These are phyloP conservation scores for Casuarina cunninghamiana DNA, from an alignment of 306 rosid genomes.

Conservation along the genomic window DNA sequence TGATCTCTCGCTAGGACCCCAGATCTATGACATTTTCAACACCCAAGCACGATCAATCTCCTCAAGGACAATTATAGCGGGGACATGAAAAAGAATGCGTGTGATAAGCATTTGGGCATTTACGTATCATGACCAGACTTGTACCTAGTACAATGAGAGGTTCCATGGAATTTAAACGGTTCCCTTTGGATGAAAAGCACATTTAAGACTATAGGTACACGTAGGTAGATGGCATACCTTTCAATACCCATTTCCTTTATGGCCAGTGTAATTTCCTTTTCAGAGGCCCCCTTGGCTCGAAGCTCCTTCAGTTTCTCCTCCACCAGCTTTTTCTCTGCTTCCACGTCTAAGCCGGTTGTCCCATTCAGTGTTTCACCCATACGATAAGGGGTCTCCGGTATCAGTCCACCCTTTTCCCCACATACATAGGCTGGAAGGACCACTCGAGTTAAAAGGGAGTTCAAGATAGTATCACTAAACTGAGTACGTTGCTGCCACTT, in stretches of 20 bases:
- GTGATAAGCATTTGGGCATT: too few species aligned
- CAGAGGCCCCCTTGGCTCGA: constrained; percentile 36
- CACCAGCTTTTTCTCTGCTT: constrained; percentile 43
- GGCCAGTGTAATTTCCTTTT: constrained; percentile 41
- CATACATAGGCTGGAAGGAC: constrained; percentile 62
- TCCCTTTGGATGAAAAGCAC: not conserved
- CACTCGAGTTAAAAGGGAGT: not conserved
- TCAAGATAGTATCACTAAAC: too few species aligned
- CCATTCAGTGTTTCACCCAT: constrained; percentile 74
- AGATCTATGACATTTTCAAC: too few species aligned
- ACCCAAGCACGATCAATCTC: too few species aligned
- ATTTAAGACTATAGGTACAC: not conserved
- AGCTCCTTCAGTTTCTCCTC: constrained; percentile 42
- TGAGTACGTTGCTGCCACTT: too few species aligned
- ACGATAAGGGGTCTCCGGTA: constrained; percentile 50
- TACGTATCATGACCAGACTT: too few species aligned
- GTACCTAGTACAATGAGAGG: too few species aligned
- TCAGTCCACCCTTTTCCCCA: constrained; percentile 71
- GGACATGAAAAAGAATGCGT: too few species aligned
- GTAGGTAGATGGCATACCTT: constrained; percentile 41
- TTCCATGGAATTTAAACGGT: not conserved
- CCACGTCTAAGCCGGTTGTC: constrained; percentile 50
- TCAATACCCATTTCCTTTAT: constrained; percentile 69
- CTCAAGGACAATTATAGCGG: too few species aligned
- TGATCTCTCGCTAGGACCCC: too few species aligned